Evolutionary conservation across 176 grass and related monocot species (phyloP).

Genomic region (Eragrostis nindensis): DNA sequence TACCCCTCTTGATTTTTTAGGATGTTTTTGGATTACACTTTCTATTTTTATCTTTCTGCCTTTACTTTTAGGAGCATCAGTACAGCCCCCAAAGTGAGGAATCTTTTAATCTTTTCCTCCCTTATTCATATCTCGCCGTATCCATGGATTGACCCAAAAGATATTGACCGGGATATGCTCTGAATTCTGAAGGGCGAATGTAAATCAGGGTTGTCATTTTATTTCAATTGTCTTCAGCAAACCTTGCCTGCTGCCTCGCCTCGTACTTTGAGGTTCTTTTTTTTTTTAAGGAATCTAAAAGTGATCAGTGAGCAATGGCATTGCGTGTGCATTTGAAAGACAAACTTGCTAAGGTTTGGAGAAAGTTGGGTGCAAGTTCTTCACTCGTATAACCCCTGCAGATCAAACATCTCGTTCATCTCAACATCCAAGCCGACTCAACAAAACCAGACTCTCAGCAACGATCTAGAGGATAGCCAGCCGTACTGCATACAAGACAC

Average conservation of each 20-base stretch:
- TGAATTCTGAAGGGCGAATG: neutral
- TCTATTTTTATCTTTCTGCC: neutral
- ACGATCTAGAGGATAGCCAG: neutral
- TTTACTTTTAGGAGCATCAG: conserved; percentile 26
- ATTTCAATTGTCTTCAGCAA: neutral
- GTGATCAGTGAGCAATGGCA: neutral
- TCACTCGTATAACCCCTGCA: neutral
- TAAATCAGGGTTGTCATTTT: neutral
- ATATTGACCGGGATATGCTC: conserved; percentile 32
- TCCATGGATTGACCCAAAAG: conserved; percentile 32
- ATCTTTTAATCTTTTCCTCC: conserved; percentile 4
- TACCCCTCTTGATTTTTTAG: neutral
- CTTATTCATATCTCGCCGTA: conserved; percentile 26
- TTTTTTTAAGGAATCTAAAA: neutral
- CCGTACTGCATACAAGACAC: neutral
- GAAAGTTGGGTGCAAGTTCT: neutral
- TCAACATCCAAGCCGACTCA: neutral
- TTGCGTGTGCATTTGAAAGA: neutral
- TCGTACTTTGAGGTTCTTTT: neutral
- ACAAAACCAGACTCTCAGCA: too few species aligned
- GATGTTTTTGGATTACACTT: neutral
- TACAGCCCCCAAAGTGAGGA: conserved; percentile 12
- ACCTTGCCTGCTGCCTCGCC: neutral
- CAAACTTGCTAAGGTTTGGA: neutral
- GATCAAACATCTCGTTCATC: neutral